Conservation (phyloP, 2,329 filamentous ascomycete genomes). For the Whalleya microplaca region DNA sequence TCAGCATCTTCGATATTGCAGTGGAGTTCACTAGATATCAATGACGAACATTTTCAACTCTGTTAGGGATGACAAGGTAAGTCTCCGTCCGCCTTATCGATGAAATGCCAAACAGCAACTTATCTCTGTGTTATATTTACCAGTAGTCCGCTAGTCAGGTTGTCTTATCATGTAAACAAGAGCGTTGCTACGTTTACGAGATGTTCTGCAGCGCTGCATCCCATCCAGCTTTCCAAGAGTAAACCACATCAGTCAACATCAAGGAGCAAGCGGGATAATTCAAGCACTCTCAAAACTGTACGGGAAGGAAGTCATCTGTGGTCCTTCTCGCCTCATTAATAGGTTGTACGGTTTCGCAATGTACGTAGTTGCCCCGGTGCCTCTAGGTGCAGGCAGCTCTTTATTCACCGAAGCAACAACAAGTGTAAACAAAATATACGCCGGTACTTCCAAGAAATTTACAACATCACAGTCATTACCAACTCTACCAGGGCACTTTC, state of each 20-base stretch:
- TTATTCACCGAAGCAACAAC: conserved; percentile 4
- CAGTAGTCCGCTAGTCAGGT: not conserved
- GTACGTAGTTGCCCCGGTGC: conserved; percentile 9
- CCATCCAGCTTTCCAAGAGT: not conserved
- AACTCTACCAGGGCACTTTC: conserved; percentile 10
- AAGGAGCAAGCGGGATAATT: not conserved
- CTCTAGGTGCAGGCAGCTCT: conserved; percentile 6
- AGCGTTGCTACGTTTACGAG: not conserved
- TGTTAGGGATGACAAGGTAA: not conserved
- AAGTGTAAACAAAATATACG: conserved; percentile 3
- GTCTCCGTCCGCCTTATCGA: conserved; percentile 1
- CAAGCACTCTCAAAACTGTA: not conserved
- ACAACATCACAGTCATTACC: conserved; percentile 3
- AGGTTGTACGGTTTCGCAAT: conserved; percentile 9
- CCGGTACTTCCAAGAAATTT: not conserved
- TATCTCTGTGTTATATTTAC: not conserved
- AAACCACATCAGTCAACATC: not conserved
- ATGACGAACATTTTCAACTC: not conserved
- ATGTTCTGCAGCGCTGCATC: not conserved
- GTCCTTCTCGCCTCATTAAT: not conserved
- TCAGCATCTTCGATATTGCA: conserved; percentile 1
- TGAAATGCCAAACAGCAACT: not conserved
- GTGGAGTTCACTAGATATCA: not conserved
- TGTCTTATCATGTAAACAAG: not conserved
- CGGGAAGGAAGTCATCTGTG: not conserved